Evolutionary conservation across 441 rosid species (phyloP).

Genomic region (Monsonia emarginata): DNA sequence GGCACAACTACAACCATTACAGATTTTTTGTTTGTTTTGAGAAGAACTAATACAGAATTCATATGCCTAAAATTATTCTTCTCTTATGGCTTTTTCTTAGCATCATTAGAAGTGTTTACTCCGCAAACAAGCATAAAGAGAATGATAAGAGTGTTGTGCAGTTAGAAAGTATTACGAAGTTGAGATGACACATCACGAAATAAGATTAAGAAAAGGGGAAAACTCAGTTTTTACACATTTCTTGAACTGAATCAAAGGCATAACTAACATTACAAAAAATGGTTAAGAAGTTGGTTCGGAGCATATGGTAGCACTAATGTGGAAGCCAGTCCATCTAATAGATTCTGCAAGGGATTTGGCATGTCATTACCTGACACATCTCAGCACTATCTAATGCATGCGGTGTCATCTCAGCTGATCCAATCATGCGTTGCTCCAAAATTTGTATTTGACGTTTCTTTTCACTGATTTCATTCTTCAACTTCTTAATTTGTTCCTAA

Average conservation of each 20-base stretch:
- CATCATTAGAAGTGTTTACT: neutral
- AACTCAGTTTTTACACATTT: neutral
- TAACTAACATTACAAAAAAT: neutral
- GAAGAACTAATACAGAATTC: too few relatives aligned
- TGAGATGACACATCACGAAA: neutral
- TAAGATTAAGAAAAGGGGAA: too few relatives aligned
- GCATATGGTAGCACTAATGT: neutral
- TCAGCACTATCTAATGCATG: constrained; percentile 38
- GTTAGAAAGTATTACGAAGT: too few relatives aligned
- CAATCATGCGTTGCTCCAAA: constrained; percentile 72
- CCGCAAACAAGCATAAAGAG: neutral
- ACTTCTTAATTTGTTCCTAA: constrained; percentile 62
- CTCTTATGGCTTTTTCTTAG: neutral
- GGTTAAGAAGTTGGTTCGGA: neutral
- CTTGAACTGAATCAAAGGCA: neutral
- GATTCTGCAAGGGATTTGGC: neutral
- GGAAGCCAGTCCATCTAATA: neutral
- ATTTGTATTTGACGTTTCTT: constrained; percentile 65
- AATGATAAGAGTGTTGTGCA: neutral
- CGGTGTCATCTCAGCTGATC: constrained; percentile 44
- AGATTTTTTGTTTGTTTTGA: neutral
- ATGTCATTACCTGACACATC: constrained; percentile 53
- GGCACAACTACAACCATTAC: neutral
- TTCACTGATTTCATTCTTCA: constrained; percentile 71
- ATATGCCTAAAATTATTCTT: neutral